Evolutionary conservation across 257 asterid species (phyloP), one percentile per base, ranked within the genome.

Genomic region (Ligustrum vulgare): DNA sequence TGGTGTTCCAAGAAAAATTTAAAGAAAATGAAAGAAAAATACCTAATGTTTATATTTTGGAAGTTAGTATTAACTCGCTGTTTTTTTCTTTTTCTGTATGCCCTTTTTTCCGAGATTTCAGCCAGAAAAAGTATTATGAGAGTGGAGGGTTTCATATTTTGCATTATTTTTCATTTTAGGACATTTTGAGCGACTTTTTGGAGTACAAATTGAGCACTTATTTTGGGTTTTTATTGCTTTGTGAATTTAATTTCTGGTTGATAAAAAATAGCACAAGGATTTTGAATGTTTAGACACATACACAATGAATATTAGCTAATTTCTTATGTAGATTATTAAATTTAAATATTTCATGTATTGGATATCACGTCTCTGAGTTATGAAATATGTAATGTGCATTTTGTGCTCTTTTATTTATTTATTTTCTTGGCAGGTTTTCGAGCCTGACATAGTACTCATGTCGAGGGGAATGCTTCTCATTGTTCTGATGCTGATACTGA

Each of bases 401-500:
- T 77, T 71, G 77, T 13, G 20, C 5, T 68, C n/a, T 1, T 43
- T 73, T 18, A 60, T 60, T 22, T 25, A 60, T 25, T 23, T 9
- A 10, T 10, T 9, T 11, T 23, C 11, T 2, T 5, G 8, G 70
- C 72, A 84, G 83, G 82, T 80, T 36, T 66, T 54, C 73, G 49
- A 64, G 41, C 71, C 37, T 78, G 76, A 68, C 71, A 25, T 74
- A 71, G 72, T 69, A 70, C 72, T 37, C 71, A 86, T 88, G 93
- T 86, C 91, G 62, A 86, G 89, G 62, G 83, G 88, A 36, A 83
- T 88, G 89, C 78, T 86, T 76, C 91, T 88, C 71, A 89, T 86
- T 54, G 83, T 83, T 78, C 73, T 88, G 77, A 80, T 84, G 81
- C 37, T 88, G 68, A 69, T 88, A 39, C 63, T 88, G 75, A 83